A percentile compares a stretch with the other conserved stretches of the same genome.
phyloP scores from a whole-genome alignment of 2,329 filamentous ascomycete genomes.

The Chrysosporium queenslandicum region DNA sequence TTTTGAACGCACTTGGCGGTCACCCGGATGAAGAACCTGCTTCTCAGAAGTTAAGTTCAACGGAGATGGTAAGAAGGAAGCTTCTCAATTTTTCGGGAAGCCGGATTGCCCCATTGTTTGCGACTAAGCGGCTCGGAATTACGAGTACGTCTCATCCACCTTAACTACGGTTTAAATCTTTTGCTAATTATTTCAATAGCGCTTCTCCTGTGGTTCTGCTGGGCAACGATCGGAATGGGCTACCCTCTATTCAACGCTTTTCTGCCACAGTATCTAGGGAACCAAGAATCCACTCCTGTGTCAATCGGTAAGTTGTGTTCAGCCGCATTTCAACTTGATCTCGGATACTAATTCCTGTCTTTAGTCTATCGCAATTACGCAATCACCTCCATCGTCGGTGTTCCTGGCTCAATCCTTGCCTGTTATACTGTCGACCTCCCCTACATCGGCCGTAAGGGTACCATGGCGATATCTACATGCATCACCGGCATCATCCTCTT shows the following conservation, averaged over 20 bases:
- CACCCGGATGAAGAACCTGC: constrained; percentile 34
- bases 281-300: constrained; percentile 33
- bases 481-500: constrained; percentile 47
- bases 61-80: constrained; percentile 48
- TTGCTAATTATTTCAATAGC: constrained; percentile 21
- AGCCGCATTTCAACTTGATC: constrained; percentile 17
- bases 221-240: constrained; percentile 73
- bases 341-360: constrained; percentile 15
- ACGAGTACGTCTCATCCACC: constrained; percentile 33
- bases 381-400: constrained; percentile 65
- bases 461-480: constrained; percentile 44
- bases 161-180: neutral
- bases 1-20: constrained; percentile 47
- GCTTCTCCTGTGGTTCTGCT: constrained; percentile 61
- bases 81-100: constrained; percentile 57
- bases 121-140: constrained; percentile 38
- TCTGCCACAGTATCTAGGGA: constrained; percentile 72
- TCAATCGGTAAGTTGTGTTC: constrained; percentile 24
- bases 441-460: constrained; percentile 50
- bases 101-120: constrained; percentile 56
- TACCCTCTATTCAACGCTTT: constrained; percentile 86
- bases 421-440: constrained; percentile 63
- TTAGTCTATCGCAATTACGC: constrained; percentile 66
- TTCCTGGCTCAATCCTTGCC: constrained; percentile 66
- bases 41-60: constrained; percentile 33